Evolutionary conservation across 352 stramenopile species (phyloP).

Genomic region (Globisporangium apiculatum): DNA sequence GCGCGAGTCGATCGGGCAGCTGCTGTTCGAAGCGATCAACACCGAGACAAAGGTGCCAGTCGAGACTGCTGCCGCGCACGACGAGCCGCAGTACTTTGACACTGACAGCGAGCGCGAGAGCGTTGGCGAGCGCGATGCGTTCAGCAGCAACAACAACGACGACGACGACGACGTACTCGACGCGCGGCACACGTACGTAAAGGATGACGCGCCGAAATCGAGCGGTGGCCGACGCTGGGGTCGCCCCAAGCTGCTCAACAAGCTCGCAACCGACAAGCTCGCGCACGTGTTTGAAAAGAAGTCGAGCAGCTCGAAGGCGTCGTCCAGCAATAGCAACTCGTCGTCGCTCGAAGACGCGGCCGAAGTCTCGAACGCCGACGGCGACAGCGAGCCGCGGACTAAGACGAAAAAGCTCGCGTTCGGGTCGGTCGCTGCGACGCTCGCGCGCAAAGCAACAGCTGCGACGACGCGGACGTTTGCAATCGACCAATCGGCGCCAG

Average conservation of each 20-base stretch:
- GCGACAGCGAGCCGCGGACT: neutral
- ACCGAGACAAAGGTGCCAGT: conserved; percentile 7
- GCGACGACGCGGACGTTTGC: conserved; percentile 5
- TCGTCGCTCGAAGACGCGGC: conserved; percentile 11
- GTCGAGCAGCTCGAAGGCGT: conserved; percentile 12
- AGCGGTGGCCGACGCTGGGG: conserved; percentile 4
- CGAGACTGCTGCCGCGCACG: neutral
- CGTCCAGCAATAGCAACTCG: conserved; percentile 11
- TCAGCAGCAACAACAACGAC: neutral
- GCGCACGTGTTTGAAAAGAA: conserved; percentile 16
- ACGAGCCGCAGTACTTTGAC: conserved; percentile 14
- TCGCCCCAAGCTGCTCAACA: conserved; percentile 17
- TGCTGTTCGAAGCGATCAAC: conserved; percentile 14
- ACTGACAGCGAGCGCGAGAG: conserved; percentile 15
- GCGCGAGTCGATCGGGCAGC: conserved; percentile 8
- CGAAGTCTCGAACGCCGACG: neutral
- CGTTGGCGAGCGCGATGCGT: neutral
- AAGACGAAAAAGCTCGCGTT: conserved; percentile 3
- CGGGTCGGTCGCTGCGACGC: conserved; percentile 10
- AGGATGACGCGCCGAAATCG: conserved; percentile 7
- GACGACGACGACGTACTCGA: neutral
- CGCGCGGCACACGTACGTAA: conserved; percentile 5
- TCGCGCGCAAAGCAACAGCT: conserved; percentile 7
- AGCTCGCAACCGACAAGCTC: conserved; percentile 10
- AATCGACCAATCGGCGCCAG: conserved; percentile 6